Conservation (phyloP, 441 rosid genomes). For the Daphne laureola region DNA sequence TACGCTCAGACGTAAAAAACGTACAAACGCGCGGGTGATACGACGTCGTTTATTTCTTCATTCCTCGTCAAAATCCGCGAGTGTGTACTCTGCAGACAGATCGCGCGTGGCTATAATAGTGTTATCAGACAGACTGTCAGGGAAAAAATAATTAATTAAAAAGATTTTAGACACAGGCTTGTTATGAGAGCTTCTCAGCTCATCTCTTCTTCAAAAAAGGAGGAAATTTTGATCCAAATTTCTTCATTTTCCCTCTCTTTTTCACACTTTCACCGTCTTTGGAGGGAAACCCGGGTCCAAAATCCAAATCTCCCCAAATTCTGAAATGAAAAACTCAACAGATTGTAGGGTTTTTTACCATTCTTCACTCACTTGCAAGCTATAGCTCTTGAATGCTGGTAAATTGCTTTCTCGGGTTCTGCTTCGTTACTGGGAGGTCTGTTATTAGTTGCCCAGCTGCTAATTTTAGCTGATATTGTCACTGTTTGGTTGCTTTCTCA, state of each 20-base stretch:
- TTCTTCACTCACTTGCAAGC: slow-evolving; percentile 4
- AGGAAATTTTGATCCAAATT: slow-evolving; percentile 23
- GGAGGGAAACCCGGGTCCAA: slow-evolving; percentile 39
- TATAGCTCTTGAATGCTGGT: slow-evolving; percentile 6
- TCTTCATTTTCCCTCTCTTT: slow-evolving; percentile 47
- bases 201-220: slow-evolving; percentile 14
- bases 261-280: slow-evolving; percentile 16
- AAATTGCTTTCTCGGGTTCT: slow-evolving; percentile 4
- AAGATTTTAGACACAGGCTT: neutral
- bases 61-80: too few species aligned
- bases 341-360: slow-evolving; percentile 18
- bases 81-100: too few species aligned
- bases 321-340: neutral
- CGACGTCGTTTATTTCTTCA: too few species aligned
- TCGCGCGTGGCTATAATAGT: too few species aligned
- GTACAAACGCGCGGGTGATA: too few species aligned
- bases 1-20: too few species aligned
- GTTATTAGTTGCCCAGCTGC: slow-evolving; percentile 5
- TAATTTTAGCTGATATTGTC: slow-evolving; percentile 3
- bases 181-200: slow-evolving; percentile 10
- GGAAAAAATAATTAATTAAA: too few species aligned
- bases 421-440: slow-evolving; percentile 8
- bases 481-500: slow-evolving; percentile 3
- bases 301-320: slow-evolving; percentile 7
- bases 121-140: too few species aligned